Conservation (phyloP, 441 rosid genomes). For the Croton laevigatus region DNA sequence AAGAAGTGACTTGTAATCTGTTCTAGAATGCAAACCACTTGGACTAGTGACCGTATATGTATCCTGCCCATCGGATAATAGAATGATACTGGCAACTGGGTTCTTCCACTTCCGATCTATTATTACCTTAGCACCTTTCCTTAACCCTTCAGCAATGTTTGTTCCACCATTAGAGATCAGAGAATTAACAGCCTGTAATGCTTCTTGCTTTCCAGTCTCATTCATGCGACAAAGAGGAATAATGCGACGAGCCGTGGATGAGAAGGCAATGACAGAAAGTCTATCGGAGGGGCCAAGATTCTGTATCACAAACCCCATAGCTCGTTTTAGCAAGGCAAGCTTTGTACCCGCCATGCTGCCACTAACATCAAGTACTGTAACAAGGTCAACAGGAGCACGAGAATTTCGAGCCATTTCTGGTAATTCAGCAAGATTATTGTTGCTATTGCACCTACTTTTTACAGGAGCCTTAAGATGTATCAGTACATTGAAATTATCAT, state of each 20-base stretch:
- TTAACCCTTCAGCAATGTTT: constrained; percentile 87
- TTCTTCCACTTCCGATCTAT: constrained; percentile 71
- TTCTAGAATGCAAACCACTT: constrained; percentile 34
- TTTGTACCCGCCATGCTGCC: constrained; percentile 99
- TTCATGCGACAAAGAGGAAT: constrained; percentile 80
- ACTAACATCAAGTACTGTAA: constrained; percentile 88
- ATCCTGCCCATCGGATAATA: constrained; percentile 92
- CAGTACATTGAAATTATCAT: constrained; percentile 56
- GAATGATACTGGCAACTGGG: constrained; percentile 74
- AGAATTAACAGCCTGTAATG: constrained; percentile 81
- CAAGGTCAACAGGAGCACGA: constrained; percentile 80
- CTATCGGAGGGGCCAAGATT: constrained; percentile 79
- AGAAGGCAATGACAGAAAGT: constrained; percentile 93
- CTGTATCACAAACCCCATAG: constrained; percentile 97
- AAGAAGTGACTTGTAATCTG: constrained; percentile 56
- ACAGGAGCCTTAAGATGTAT: constrained; percentile 77
- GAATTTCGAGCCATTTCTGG: constrained; percentile 32
- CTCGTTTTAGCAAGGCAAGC: constrained; percentile 84
- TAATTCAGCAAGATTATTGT: constrained; percentile 18
- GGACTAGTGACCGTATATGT: constrained; percentile 52
- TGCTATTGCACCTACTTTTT: constrained; percentile 27
- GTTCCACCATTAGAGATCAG: constrained; percentile 86
- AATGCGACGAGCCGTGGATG: constrained; percentile 87
- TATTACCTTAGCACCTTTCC: constrained; percentile 83
- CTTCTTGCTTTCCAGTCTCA: constrained; percentile 63